Evolutionary conservation across 306 rosid genomes (phyloP), one percentile per base, ranked within the genome.

Genomic region (Aeschynomene evenia): DNA sequence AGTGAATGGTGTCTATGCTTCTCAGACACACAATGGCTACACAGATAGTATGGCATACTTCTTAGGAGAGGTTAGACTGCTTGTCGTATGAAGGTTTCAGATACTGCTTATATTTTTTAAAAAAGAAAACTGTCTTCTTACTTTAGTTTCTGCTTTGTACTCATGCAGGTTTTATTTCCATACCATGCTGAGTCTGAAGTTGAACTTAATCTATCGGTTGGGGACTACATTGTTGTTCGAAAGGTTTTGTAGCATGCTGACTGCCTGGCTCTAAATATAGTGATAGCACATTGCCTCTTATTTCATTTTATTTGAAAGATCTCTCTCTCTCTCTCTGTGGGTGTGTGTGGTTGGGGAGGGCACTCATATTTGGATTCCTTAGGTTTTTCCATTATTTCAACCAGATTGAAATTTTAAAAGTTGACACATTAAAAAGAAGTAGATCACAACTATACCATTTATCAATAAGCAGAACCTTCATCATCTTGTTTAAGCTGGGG

Each of bases 181-280:
- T 88, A 94, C 73, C 82, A 80, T 67, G 96, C 91, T 31, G 96
- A 84, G 72, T 90, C 98, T 66, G 96, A 86, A 1, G 86, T 88
- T 36, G 98, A 94, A 82, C 90, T 94, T 64, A 90, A 79, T 87
- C 79, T 94, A 72, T 81, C 91, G 45, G 55, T 88, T 59, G 98
- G 98, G 37, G 95, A 94, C 80, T 94, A 84, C 40, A 80, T 94
- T 63, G 96, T 94, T 9, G 81, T 94, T 66, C 88, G 98, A 55
- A 90, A 90, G 98, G 98, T 94, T 69, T n/a, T 70, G 70, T 49
- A 54, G 50, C 71, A 60, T 74, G 29, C 71, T 4, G 58, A 64
- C 16, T 64, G 9, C 51, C 50, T 45, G 20, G 6, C 19, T 45
- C 20, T 45, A 6, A 71, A 72, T 64, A 37, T 71, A 21, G 16